A percentile compares a stretch with the other conserved stretches of the same genome.
phyloP scores from a whole-genome alignment of 768 basidiomycete species.

The Gyrodon lividus region DNA sequence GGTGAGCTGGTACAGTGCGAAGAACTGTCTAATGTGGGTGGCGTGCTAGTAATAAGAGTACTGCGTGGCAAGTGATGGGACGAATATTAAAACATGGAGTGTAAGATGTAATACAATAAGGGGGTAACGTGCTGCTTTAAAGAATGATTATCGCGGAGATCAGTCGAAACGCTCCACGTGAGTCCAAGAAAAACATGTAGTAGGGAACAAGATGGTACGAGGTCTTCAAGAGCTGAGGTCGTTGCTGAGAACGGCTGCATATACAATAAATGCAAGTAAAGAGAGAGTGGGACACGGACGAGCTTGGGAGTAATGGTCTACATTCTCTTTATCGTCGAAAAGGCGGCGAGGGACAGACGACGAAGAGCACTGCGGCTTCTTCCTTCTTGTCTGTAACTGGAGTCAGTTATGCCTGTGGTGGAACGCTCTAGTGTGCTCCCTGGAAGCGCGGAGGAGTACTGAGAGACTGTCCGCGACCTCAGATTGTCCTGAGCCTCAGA shows the following conservation, averaged over 20 bases:
- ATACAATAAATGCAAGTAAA: not conserved
- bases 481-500: constrained; percentile 2
- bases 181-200: not conserved
- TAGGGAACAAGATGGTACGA: not conserved
- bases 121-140: not conserved
- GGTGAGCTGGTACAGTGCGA: not conserved
- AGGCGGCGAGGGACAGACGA: constrained; percentile 32
- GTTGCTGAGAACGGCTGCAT: not conserved
- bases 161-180: not conserved
- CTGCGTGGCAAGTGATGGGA: not conserved
- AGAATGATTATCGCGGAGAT: not conserved
- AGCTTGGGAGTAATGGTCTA: constrained; percentile 1
- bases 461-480: constrained; percentile 23
- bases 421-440: constrained; percentile 9
- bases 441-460: constrained; percentile 22
- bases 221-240: not conserved
- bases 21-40: not conserved
- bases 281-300: not conserved
- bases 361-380: constrained; percentile 23
- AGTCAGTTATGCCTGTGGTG: constrained; percentile 7
- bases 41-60: not conserved
- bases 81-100: not conserved
- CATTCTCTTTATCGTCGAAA: constrained; percentile 29
- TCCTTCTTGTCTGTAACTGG: constrained; percentile 13
- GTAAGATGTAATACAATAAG: not conserved